phyloP scores from a whole-genome alignment of 768 basidiomycete genomes.

The Suillus lakei region DNA sequence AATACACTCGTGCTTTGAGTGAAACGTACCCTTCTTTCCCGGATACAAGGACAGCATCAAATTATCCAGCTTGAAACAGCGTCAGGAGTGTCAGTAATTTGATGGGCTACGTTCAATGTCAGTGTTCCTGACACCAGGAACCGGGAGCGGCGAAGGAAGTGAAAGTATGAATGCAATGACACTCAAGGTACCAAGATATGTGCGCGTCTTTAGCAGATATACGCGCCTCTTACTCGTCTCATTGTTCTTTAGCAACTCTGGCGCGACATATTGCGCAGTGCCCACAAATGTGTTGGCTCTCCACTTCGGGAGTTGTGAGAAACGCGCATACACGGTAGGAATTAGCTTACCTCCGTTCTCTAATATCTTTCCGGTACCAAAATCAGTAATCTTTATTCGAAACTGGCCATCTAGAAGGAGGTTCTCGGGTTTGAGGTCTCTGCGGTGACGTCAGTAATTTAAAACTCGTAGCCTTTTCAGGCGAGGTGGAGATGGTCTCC shows the following conservation, averaged over 20 bases:
- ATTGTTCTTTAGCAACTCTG: conserved; percentile 77
- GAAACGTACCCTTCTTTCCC: conserved; percentile 80
- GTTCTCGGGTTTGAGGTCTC: conserved; percentile 87
- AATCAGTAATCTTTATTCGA: conserved; percentile 95
- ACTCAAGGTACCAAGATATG: background rate
- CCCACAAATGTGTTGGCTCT: conserved; percentile 81
- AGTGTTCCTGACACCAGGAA: conserved; percentile 1
- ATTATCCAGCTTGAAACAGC: conserved; percentile 68
- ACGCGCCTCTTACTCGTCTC: conserved; percentile 78
- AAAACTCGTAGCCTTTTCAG: background rate
- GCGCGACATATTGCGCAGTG: conserved; percentile 88
- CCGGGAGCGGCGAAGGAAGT: no score
- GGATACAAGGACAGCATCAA: conserved; percentile 90
- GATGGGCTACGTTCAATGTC: background rate
- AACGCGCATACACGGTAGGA: conserved; percentile 16
- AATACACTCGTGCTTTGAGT: background rate
- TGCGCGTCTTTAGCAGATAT: background rate
- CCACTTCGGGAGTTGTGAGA: conserved; percentile 42
- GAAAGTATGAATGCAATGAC: background rate
- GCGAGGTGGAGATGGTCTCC: background rate
- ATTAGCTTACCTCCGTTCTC: conserved; percentile 54
- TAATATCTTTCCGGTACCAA: conserved; percentile 87
- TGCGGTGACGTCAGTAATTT: conserved; percentile 26
- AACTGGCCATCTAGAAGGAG: conserved; percentile 85
- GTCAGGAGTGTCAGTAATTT: conserved; percentile 10